Conservation (phyloP, 257 asterid species). For the Solanum megistacrolobum region DNA sequence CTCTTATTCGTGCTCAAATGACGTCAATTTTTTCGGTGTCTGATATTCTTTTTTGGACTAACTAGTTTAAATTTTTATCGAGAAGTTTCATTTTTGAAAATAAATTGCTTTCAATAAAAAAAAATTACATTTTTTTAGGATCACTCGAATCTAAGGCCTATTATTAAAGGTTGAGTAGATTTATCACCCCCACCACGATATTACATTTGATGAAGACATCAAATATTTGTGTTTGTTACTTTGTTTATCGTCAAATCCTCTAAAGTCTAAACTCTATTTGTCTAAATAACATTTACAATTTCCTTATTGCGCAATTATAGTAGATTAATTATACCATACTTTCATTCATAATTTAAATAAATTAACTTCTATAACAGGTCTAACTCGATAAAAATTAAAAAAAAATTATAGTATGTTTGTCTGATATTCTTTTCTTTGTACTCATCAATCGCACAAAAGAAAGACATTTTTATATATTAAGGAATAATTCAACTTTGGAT, state of each 20-base stretch:
- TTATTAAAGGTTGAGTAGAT: background rate
- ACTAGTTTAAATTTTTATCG: background rate
- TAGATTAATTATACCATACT: background rate
- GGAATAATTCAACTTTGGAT: background rate
- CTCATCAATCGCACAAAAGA: background rate
- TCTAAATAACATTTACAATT: background rate
- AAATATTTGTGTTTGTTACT: background rate
- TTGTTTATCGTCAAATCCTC: background rate
- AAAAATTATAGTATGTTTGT: background rate
- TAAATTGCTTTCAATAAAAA: background rate
- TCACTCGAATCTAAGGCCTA: background rate
- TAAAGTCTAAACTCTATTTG: background rate
- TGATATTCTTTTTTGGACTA: background rate
- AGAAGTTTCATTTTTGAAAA: background rate
- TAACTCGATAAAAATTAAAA: no score
- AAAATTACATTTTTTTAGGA: background rate
- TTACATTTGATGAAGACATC: background rate
- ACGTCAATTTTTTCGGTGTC: background rate
- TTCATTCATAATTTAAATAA: background rate
- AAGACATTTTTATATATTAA: background rate
- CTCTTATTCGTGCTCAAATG: background rate
- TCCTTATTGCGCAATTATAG: background rate
- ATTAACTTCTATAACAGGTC: background rate
- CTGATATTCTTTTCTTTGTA: background rate
- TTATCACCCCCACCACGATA: background rate